These are phyloP conservation scores for Rhizopogon parksii DNA, from an alignment of 1,284 basidiomycete genomes.

Conservation along the genomic window DNA sequence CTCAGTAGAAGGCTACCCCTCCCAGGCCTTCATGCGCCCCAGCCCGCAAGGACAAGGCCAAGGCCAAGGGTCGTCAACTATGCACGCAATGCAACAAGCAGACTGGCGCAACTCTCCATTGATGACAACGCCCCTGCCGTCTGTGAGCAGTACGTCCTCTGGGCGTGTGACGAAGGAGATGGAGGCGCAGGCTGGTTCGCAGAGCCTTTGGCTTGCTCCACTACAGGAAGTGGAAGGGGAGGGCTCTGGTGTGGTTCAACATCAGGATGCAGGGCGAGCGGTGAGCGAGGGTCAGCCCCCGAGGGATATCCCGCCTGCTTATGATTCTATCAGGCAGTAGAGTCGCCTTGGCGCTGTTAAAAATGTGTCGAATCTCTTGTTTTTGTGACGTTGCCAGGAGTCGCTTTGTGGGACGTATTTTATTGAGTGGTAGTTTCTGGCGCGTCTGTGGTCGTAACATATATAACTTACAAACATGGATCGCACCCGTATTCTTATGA, in stretches of 20 bases:
- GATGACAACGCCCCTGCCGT: constrained; percentile 14
- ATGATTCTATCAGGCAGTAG: constrained; percentile 23
- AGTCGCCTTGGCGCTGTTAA: no score
- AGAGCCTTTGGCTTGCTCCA: constrained; percentile 16
- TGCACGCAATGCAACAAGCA: no score
- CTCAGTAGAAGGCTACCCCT: no score
- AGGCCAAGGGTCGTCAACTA: not conserved
- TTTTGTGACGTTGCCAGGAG: no score
- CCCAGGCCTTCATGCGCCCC: no score
- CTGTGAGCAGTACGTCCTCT: constrained; percentile 2
- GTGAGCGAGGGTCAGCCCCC: constrained; percentile 11
- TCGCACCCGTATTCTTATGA: no score
- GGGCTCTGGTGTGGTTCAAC: constrained; percentile 25
- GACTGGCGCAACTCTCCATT: constrained; percentile 12
- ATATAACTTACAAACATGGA: no score
- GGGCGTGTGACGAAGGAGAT: constrained; percentile 17
- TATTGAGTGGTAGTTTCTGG: no score
- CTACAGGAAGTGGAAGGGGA: constrained; percentile 18
- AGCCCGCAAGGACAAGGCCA: not conserved
- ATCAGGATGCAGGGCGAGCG: constrained; percentile 25
- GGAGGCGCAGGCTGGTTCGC: constrained; percentile 11
- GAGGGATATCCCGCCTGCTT: constrained; percentile 27
- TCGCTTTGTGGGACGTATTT: no score
- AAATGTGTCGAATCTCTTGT: not conserved
- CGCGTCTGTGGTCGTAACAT: no score